Conservation (phyloP, 257 asterid genomes). For the Fraxinus excelsior region DNA sequence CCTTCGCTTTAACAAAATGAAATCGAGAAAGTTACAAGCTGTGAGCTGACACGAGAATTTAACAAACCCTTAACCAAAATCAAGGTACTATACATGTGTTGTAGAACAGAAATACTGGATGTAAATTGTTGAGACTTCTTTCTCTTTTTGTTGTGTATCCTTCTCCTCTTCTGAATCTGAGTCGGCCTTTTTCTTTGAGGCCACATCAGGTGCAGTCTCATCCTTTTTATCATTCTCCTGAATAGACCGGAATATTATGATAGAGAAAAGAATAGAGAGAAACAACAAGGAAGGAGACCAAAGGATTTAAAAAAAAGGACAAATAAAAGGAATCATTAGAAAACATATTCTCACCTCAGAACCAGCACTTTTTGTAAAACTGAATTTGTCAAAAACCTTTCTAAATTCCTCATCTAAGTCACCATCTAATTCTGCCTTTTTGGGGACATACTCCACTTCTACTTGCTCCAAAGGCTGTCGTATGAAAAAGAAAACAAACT, state of each 20-base stretch:
- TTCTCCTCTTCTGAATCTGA: constrained; percentile 92
- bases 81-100: too few relatives aligned
- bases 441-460: constrained; percentile 91
- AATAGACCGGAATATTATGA: constrained; percentile 8
- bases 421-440: constrained; percentile 74
- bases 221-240: constrained; percentile 76
- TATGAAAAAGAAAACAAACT: constrained; percentile 13
- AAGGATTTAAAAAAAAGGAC: neutral
- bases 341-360: constrained; percentile 55
- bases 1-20: neutral
- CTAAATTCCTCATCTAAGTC: constrained; percentile 71
- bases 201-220: constrained; percentile 56
- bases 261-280: neutral
- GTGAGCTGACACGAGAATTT: too few relatives aligned
- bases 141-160: constrained; percentile 72
- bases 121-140: constrained; percentile 35
- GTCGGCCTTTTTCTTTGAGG: constrained; percentile 64
- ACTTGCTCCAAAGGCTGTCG: constrained; percentile 60
- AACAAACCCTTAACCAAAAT: too few relatives aligned
- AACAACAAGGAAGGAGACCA: neutral
- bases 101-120: too few relatives aligned
- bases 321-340: constrained; percentile 1
- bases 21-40: neutral
- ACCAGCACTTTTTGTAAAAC: constrained; percentile 47
- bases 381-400: constrained; percentile 89